Conservation (phyloP, 352 stramenopile species). For the Globisporangium yorkense region DNA sequence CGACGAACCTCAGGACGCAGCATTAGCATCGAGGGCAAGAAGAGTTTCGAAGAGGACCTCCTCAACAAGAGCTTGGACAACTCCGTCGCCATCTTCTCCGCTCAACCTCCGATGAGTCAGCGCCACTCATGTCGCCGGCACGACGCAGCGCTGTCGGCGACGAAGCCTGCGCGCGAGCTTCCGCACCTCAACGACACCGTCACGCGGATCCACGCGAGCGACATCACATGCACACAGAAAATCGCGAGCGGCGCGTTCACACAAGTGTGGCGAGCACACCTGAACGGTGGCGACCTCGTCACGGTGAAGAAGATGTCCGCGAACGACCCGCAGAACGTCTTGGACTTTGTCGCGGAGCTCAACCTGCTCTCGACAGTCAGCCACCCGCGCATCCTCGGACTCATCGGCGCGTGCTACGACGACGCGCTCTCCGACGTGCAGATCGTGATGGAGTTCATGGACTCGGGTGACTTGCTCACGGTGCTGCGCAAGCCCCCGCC, state of each 20-base stretch:
- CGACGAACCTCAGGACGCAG: too few relatives aligned
- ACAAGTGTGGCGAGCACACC: constrained; percentile 75
- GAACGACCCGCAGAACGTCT: constrained; percentile 44
- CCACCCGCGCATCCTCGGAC: constrained; percentile 66
- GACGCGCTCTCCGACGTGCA: constrained; percentile 60
- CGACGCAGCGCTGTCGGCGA: neutral
- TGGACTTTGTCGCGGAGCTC: constrained; percentile 73
- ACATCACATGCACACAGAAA: constrained; percentile 76
- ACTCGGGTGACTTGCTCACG: constrained; percentile 58
- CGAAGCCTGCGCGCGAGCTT: constrained; percentile 14
- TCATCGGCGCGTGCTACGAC: constrained; percentile 73
- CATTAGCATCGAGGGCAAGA: too few relatives aligned
- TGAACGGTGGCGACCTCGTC: constrained; percentile 47
- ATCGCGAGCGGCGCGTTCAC: constrained; percentile 79
- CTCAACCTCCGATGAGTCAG: too few relatives aligned
- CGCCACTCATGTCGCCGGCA: too few relatives aligned
- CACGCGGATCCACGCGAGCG: constrained; percentile 45
- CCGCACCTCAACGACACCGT: constrained; percentile 37
- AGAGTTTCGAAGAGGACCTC: too few relatives aligned
- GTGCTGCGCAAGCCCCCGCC: constrained; percentile 42
- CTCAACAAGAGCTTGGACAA: too few relatives aligned
- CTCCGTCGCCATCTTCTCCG: too few relatives aligned
- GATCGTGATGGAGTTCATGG: constrained; percentile 83
- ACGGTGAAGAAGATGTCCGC: constrained; percentile 79
- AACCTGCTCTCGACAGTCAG: constrained; percentile 73